These are phyloP conservation scores for Casuarina equisetifolia DNA, from an alignment of 306 rosid species.

Conservation along the genomic window DNA sequence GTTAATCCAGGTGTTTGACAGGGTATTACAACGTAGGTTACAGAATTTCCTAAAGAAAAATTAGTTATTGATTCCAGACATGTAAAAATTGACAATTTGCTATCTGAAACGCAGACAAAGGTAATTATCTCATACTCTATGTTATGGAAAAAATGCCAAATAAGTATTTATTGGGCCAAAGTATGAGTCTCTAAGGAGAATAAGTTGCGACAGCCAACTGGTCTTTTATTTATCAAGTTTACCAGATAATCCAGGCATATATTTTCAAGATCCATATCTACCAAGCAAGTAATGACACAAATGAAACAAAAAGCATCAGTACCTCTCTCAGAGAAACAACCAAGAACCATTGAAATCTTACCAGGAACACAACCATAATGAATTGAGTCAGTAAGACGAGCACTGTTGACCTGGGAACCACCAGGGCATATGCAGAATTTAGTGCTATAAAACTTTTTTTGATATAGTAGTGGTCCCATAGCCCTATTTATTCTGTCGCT, in stretches of 20 bases:
- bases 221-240: not conserved
- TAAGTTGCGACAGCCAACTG: not conserved
- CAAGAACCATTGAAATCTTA: slow-evolving; percentile 32
- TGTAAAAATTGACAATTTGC: not conserved
- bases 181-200: not conserved
- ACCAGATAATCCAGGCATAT: not conserved
- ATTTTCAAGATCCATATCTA: not conserved
- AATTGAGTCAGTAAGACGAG: slow-evolving; percentile 90
- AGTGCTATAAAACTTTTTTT: slow-evolving; percentile 78
- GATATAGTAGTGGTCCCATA: slow-evolving; percentile 74
- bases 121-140: not conserved
- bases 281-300: not conserved
- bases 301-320: not conserved
- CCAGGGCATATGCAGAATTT: slow-evolving; percentile 98
- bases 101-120: not conserved
- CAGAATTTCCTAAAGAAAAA: not conserved
- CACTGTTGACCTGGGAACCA: slow-evolving; percentile 98
- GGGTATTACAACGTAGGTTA: not conserved
- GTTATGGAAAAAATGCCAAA: not conserved
- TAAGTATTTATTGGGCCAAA: not conserved
- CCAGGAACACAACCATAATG: slow-evolving; percentile 99
- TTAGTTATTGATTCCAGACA: not conserved
- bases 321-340: not conserved
- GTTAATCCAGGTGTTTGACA: not conserved
- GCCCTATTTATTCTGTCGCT: slow-evolving; percentile 93